Evolutionary conservation across 2,329 filamentous ascomycete species (phyloP).

Genomic region (Fusarium subtropicale): DNA sequence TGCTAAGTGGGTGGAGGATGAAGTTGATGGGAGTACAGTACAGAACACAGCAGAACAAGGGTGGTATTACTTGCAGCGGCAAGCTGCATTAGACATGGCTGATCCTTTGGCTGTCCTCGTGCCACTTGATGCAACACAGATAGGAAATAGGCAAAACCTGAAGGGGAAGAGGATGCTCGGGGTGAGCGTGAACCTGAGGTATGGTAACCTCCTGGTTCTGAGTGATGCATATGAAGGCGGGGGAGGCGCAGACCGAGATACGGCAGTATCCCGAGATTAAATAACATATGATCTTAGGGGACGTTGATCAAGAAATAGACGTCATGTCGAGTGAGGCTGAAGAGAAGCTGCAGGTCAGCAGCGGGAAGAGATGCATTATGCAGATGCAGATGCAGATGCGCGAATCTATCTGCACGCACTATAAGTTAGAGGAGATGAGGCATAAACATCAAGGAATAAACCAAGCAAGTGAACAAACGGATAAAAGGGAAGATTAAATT

Average conservation of each 20-base stretch:
- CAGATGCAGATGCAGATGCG: slow-evolving; percentile 35
- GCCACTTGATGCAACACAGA: slow-evolving; percentile 39
- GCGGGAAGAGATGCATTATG: slow-evolving; percentile 36
- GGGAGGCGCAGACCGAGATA: slow-evolving; percentile 24
- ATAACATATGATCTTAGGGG: not conserved
- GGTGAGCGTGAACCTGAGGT: not conserved
- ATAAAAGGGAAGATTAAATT: not conserved
- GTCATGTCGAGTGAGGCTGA: slow-evolving; percentile 47
- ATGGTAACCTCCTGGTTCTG: not conserved
- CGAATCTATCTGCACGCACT: slow-evolving; percentile 3
- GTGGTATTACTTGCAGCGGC: slow-evolving; percentile 44
- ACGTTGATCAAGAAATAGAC: not conserved
- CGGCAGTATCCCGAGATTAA: slow-evolving; percentile 19
- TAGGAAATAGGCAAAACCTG: slow-evolving; percentile 28
- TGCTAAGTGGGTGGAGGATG: slow-evolving; percentile 4
- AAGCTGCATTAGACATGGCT: slow-evolving; percentile 40
- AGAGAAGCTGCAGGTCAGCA: slow-evolving; percentile 41
- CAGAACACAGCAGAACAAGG: slow-evolving; percentile 28
- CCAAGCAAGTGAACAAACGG: not conserved
- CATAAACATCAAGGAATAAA: not conserved
- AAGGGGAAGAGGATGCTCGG: slow-evolving; percentile 11
- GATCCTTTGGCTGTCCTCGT: slow-evolving; percentile 41
- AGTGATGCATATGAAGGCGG: slow-evolving; percentile 15
- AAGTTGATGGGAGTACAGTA: slow-evolving; percentile 2
- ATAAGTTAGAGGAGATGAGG: not conserved